Percentiles rank a stretch among this genome's conserved stretches.
Conservation (phyloP, 164 flowering plant species). For the Tetracentron sinense region DNA sequence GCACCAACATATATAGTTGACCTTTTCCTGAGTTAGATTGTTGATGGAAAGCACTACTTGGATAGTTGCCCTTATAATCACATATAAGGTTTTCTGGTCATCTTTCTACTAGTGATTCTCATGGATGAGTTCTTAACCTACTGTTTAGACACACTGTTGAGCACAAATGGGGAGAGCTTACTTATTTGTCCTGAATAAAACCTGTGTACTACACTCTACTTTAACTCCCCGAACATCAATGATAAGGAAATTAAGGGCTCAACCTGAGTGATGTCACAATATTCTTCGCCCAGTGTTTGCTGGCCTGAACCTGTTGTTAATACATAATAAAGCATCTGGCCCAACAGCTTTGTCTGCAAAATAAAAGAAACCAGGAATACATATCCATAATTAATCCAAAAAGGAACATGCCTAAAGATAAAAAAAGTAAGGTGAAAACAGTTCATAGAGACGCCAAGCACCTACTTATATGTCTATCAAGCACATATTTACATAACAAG, state of each 20-base stretch:
- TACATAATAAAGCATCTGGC: slow-evolving; percentile 91
- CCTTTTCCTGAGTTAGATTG: neutral
- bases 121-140: neutral
- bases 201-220: neutral
- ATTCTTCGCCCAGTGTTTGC: slow-evolving; percentile 97
- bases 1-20: neutral
- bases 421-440: neutral
- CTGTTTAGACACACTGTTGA: too few relatives aligned
- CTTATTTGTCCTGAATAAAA: neutral
- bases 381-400: neutral
- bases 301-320: slow-evolving; percentile 97
- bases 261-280: slow-evolving; percentile 96
- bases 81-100: neutral
- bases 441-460: neutral
- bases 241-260: neutral
- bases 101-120: neutral
- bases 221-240: neutral
- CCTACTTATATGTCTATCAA: neutral
- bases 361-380: neutral
- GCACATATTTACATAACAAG: too few relatives aligned
- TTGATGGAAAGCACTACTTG: neutral
- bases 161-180: too few relatives aligned
- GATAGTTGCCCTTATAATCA: neutral
- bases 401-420: neutral
- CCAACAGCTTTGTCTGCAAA: slow-evolving; percentile 81